A percentile compares a stretch with the other conserved stretches of the same genome.
Evolutionary conservation across 2,329 filamentous ascomycete species (phyloP).

Genomic region (Alternaria brassicicola): DNA sequence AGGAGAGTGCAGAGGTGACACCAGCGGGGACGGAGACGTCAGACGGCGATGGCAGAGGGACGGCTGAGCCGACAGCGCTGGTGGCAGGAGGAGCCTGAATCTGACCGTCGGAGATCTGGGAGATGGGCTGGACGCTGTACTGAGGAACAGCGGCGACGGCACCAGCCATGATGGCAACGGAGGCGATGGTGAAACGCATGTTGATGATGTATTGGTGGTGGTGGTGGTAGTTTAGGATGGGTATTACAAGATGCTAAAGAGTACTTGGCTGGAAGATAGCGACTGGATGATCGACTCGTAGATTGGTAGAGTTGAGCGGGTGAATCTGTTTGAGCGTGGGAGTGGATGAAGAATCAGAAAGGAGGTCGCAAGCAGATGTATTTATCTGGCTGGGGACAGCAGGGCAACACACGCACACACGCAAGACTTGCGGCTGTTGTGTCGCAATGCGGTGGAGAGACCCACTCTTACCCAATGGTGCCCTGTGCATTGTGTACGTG

Average conservation of each 20-base stretch:
- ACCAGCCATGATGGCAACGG: conserved; percentile 37
- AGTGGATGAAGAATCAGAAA: conserved; percentile 15
- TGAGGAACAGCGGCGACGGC: conserved; percentile 38
- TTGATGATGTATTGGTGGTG: conserved; percentile 25
- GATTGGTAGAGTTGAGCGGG: conserved; percentile 6
- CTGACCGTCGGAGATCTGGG: conserved; percentile 49
- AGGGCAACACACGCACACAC: conserved; percentile 1
- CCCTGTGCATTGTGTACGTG: background rate
- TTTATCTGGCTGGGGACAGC: conserved; percentile 17
- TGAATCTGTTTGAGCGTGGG: conserved; percentile 10
- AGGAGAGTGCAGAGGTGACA: background rate
- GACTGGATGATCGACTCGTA: conserved; percentile 22
- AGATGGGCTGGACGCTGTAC: conserved; percentile 38
- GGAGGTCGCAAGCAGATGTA: conserved; percentile 9
- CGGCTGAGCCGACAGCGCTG: conserved; percentile 2
- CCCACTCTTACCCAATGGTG: conserved; percentile 1
- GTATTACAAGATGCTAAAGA: background rate
- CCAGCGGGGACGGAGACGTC: conserved; percentile 6
- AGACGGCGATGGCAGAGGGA: conserved; percentile 9
- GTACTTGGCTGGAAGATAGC: conserved; percentile 9
- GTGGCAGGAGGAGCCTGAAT: conserved; percentile 43
- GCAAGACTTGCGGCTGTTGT: conserved; percentile 12
- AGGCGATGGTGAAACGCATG: conserved; percentile 42
- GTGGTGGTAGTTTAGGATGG: background rate
- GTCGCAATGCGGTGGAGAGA: conserved; percentile 10